Base-by-base conservation (phyloP, 2,329 filamentous ascomycete species). In the Coleophoma cylindrospora region DNA sequence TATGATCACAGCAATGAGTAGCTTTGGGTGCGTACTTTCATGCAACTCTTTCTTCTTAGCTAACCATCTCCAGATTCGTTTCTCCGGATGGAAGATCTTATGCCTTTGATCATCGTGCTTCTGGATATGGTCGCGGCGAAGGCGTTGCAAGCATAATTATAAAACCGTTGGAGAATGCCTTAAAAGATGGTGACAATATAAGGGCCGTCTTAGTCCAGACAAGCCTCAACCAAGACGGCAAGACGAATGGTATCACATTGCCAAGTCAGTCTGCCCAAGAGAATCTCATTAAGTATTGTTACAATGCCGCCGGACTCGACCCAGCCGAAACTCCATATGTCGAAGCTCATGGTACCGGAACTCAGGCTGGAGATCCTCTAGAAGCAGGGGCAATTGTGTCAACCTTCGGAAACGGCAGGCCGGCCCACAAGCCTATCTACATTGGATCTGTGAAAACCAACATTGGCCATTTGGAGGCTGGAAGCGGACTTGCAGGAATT, bases 51-150 rank as follows among this genome's bases (percentile, higher is more conserved):
- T 38, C 13, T 38, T 4, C 15, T 38, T n/a, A 7, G 3, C 36
- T 27, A 6, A 27, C 27, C 52, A 54, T 22, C 47, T 27, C 19
- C 41, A 19, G 56, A 49, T 54, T 55, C 48, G 8, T 54, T 4
- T 55, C 49, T 47, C 50, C 8, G 48, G 51, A 49, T 45, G 59
- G 57, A 3, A 40, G 40, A 17, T 61, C 50, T 11, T 34, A 71
- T 56, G 75, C 73, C 5, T 84, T 79, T 59, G 82, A 83, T 56
- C 61, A 70, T n/a, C 70, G 72, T 3, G 83, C 80, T 17, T 77
- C 80, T 51, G 84, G 84, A 1, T 87, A 86, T 58, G 81, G 77
- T 0, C 72, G 83, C 34, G 83, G 82, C 1, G 84, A 87, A 58
- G 84, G 83, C 0, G 70, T 79, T 21, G 80, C 74, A 0, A 72